Conservation (phyloP, 495 filamentous ascomycete genomes). For the Pyrenopolyporus hunteri region DNA sequence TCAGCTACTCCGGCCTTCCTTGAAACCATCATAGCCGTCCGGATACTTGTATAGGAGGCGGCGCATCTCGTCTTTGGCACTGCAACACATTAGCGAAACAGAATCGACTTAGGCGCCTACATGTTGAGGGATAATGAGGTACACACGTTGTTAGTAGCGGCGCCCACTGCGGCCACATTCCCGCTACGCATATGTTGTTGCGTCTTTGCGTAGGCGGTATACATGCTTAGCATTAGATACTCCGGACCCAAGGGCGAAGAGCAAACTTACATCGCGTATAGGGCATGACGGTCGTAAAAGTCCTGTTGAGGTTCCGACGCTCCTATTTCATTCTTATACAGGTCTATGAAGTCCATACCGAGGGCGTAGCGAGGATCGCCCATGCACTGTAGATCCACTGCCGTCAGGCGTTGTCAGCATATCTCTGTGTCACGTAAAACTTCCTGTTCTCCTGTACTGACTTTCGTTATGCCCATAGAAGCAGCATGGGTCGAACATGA, state of each 20-base stretch:
- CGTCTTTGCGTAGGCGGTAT: too few species aligned
- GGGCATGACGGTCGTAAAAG: neutral
- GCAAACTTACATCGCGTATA: conserved; percentile 7
- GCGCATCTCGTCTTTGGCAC: conserved; percentile 12
- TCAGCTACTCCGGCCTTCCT: neutral
- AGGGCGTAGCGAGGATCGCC: neutral
- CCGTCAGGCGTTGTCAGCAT: neutral
- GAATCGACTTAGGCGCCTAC: too few species aligned
- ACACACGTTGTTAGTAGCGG: too few species aligned
- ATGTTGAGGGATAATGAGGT: too few species aligned
- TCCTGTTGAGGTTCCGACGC: conserved; percentile 25
- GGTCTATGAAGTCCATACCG: conserved; percentile 22
- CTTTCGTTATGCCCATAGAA: conserved; percentile 46
- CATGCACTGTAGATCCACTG: conserved; percentile 2
- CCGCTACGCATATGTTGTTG: neutral
- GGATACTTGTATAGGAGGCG: neutral
- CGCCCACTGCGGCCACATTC: too few species aligned
- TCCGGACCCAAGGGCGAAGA: too few species aligned
- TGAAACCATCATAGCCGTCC: neutral
- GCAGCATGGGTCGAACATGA: conserved; percentile 54
- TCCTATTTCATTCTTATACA: conserved; percentile 34
- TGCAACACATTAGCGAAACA: neutral
- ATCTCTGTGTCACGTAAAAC: neutral
- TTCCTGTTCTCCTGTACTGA: neutral
- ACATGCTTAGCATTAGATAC: too few species aligned